Conservation (phyloP, 768 basidiomycete genomes). For the Leccinum subtestaceum region DNA sequence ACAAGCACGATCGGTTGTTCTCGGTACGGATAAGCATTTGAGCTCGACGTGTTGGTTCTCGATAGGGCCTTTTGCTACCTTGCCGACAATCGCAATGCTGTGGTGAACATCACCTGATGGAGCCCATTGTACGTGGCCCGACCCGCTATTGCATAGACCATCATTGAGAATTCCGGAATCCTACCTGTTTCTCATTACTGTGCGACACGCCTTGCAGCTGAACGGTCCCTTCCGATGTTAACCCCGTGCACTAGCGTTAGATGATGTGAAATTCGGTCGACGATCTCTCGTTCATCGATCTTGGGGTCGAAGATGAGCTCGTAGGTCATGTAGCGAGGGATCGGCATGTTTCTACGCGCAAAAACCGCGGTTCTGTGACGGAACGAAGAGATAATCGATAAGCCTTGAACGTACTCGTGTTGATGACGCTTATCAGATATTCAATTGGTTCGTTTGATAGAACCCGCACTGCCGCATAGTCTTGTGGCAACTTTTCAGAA, state of each 20-base stretch:
- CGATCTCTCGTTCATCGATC: neutral
- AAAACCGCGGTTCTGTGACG: neutral
- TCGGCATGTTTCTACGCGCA: neutral
- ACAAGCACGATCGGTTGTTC: neutral
- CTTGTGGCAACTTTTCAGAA: neutral
- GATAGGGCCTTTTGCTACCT: neutral
- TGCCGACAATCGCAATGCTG: neutral
- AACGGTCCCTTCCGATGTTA: neutral
- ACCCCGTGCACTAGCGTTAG: neutral
- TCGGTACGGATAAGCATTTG: neutral
- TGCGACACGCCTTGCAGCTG: neutral
- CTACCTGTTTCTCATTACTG: neutral
- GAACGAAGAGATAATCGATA: neutral
- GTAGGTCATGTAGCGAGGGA: neutral
- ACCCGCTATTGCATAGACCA: neutral
- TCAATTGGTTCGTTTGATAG: neutral
- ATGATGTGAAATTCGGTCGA: conserved; percentile 7
- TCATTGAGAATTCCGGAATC: neutral
- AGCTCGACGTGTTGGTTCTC: neutral
- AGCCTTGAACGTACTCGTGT: neutral
- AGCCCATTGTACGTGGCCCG: neutral
- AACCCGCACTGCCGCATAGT: neutral
- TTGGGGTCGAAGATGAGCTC: neutral
- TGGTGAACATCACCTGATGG: neutral
- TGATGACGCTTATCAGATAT: neutral